A percentile compares a stretch with the other conserved stretches of the same genome.
Conservation (phyloP, 139 green algal species). For the Micractinium conductrix region DNA sequence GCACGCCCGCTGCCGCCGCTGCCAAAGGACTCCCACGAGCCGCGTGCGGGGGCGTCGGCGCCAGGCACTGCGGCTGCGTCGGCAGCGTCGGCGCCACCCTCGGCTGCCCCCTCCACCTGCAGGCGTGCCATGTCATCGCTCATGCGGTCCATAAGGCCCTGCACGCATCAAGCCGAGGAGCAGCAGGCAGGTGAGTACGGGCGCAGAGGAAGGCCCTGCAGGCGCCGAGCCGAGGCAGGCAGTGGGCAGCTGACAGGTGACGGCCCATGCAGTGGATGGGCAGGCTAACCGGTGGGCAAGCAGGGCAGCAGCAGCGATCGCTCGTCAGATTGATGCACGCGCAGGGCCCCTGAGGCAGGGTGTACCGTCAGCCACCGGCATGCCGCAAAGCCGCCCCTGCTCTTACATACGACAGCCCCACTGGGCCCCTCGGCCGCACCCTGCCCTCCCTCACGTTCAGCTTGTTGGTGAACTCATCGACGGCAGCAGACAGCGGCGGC, state of each 20-base stretch:
- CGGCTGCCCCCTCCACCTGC: neutral
- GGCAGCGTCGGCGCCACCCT: neutral
- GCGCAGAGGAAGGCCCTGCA: too few relatives aligned
- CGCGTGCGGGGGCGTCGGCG: neutral
- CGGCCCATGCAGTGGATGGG: too few relatives aligned
- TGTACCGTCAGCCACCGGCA: too few relatives aligned
- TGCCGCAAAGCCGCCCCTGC: too few relatives aligned
- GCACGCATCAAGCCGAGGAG: too few relatives aligned
- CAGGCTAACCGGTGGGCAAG: too few relatives aligned
- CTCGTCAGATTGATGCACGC: too few relatives aligned
- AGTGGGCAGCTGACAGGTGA: too few relatives aligned
- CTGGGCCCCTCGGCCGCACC: neutral
- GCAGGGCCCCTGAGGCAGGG: too few relatives aligned
- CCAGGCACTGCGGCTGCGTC: neutral
- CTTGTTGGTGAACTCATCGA: neutral
- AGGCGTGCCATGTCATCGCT: neutral
- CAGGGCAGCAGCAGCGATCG: too few relatives aligned
- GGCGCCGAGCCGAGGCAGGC: too few relatives aligned
- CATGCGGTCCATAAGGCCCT: conserved; percentile 1
- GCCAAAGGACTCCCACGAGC: conserved; percentile 25
- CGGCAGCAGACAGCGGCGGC: neutral
- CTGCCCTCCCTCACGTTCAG: conserved; percentile 19
- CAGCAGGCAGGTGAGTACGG: too few relatives aligned
- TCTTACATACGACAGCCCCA: neutral
- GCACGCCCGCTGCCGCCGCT: neutral